Percentiles rank a stretch among this genome's conserved stretches.
These are phyloP conservation scores for Panicum hallii DNA, from an alignment of 202 grass and related monocot genomes.

Conservation along the genomic window DNA sequence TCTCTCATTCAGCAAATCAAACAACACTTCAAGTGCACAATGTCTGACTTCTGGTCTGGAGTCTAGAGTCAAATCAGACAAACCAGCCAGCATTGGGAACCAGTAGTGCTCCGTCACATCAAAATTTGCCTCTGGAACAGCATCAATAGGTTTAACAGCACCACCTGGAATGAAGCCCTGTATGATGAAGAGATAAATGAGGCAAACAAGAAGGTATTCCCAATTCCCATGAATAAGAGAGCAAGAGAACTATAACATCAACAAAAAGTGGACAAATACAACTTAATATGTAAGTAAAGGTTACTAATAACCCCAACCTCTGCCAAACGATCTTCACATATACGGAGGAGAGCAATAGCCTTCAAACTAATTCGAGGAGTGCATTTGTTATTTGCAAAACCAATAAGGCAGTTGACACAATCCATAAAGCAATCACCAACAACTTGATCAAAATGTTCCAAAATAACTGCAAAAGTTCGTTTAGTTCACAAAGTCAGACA, in stretches of 20 bases:
- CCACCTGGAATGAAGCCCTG: conserved; percentile 96
- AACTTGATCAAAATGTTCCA: conserved; percentile 99
- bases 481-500: conserved; percentile 42
- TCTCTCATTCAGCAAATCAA: conserved; percentile 99
- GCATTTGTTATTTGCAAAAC: conserved; percentile 97
- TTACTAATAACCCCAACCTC: conserved; percentile 70
- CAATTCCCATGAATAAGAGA: conserved; percentile 23
- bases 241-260: conserved; percentile 28
- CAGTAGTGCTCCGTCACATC: conserved; percentile 98
- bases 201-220: conserved; percentile 27
- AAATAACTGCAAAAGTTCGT: conserved; percentile 72
- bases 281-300: conserved; percentile 27
- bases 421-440: conserved; percentile 99
- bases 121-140: conserved; percentile 67
- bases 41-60: conserved; percentile 92
- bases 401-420: conserved; percentile 98
- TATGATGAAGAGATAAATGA: conserved; percentile 49
- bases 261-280: conserved; percentile 36
- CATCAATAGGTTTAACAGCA: conserved; percentile 82
- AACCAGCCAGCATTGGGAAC: conserved; percentile 99
- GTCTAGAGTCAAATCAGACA: conserved; percentile 98
- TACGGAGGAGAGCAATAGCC: conserved; percentile 99
- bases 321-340: conserved; percentile 99
- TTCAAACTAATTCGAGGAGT: conserved; percentile 96
- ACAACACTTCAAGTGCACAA: conserved; percentile 96